Conservation (phyloP, 129 eudicot species). For the Pittosporum tobira region DNA sequence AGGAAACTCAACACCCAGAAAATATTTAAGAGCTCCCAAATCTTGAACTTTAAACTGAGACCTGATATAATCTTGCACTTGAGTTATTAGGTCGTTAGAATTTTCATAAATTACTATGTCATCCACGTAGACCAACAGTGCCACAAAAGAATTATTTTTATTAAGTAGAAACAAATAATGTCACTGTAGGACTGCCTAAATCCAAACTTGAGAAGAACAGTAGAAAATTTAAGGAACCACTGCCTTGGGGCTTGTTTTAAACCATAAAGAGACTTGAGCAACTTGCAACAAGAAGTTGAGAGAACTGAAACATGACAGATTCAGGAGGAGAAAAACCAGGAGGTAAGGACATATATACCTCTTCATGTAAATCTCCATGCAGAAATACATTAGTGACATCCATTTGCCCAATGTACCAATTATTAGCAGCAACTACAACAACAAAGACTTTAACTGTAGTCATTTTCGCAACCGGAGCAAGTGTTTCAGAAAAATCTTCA, state of each 20-base stretch:
- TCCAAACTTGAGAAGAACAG: background rate
- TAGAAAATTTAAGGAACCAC: background rate
- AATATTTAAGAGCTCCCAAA: background rate
- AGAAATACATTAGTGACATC: conserved; percentile 10
- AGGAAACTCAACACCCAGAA: background rate
- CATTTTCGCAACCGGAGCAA: background rate
- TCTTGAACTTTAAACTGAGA: background rate
- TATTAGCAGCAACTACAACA: background rate
- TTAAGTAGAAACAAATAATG: background rate
- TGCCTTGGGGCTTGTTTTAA: background rate
- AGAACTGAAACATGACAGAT: background rate
- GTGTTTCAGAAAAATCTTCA: background rate
- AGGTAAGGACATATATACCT: background rate
- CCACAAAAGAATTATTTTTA: background rate
- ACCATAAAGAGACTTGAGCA: conserved; percentile 2
- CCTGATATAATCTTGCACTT: background rate
- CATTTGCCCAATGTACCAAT: background rate
- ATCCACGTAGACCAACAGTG: conserved; percentile 2
- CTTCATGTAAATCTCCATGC: conserved; percentile 10
- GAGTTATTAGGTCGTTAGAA: background rate
- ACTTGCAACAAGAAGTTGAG: background rate
- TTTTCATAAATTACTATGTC: background rate
- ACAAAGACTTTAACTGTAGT: background rate
- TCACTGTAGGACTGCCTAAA: background rate
- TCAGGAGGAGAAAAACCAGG: background rate